Conservation (phyloP, 208 protist genomes). For the Kentomonas sorsogonicus region DNA sequence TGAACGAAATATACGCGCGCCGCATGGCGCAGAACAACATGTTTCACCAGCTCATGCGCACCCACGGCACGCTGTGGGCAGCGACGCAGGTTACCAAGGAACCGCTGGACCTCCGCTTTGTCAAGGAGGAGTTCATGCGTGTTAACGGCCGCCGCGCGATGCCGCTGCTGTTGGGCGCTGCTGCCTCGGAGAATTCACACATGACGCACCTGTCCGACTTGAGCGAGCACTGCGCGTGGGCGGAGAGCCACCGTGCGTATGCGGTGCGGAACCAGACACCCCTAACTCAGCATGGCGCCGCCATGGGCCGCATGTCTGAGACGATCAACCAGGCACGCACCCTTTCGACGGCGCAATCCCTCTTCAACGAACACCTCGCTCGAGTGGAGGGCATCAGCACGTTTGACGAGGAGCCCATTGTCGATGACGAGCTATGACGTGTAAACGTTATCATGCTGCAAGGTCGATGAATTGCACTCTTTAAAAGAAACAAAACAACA, state of each 20-base stretch:
- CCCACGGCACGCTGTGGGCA: constrained; percentile 77
- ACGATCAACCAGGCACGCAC: constrained; percentile 74
- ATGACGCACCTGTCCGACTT: constrained; percentile 68
- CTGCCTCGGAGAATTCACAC: constrained; percentile 42
- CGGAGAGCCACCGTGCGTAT: constrained; percentile 63
- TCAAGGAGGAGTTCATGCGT: constrained; percentile 87
- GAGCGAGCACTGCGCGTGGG: constrained; percentile 79
- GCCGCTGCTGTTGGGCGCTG: constrained; percentile 74
- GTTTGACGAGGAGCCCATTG: constrained; percentile 74
- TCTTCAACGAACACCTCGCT: constrained; percentile 78
- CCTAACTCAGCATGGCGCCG: constrained; percentile 73
- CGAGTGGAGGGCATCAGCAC: constrained; percentile 70
- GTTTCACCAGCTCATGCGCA: constrained; percentile 89
- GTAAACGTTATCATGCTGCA: not conserved
- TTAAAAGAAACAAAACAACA: not conserved
- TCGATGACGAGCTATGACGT: constrained; percentile 49
- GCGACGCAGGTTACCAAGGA: constrained; percentile 87
- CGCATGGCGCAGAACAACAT: constrained; percentile 71
- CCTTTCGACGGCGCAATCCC: constrained; percentile 43
- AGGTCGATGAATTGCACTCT: not conserved
- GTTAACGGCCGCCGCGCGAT: constrained; percentile 74
- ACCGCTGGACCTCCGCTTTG: constrained; percentile 58
- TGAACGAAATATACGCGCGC: constrained; percentile 87
- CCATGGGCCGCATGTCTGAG: constrained; percentile 85
- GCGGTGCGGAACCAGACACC: constrained; percentile 83